Base-by-base conservation (phyloP, 768 basidiomycete genomes). In the Suillus tomentosus region DNA sequence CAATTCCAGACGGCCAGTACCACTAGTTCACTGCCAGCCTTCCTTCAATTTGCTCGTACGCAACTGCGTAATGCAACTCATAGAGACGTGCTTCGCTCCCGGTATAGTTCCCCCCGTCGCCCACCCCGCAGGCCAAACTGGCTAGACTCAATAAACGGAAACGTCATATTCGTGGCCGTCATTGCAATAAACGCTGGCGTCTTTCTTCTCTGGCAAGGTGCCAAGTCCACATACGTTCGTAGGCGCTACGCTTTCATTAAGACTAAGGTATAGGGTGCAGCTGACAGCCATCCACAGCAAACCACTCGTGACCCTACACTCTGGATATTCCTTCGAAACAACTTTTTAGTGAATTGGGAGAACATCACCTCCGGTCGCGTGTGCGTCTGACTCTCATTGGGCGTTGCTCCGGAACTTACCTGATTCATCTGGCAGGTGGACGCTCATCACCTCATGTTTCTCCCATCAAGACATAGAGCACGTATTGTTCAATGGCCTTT, bases 401-500 rank as follows among this genome's bases (percentile, higher is more conserved):
- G n/a, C 31, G 31, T 57, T 37, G 36, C 36, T 37, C 0, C 36
- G 36, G 17, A 34, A 48, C 57, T 63, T 51, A 62, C 65, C 70
- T 64, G 62, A 43, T 56, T 51, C 34, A 27, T 56, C 24, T 4
- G 55, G 15, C 61, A 94, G 92, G 71, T 94, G 91, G 90, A 92
- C 90, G 0, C 77, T 87, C 31, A 67, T 92, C 11, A 90, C 92
- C 0, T 79, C 84, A 19, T 81, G 80, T 64, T 94, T 95, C 79
- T 91, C 91, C 5, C 91, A 94, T 69, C 74, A 81, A 67, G 79
- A 82, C 36, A 45, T 80, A n/a, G 66, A 72, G 0, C 92, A 94
- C 70, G 82, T 90, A 4, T 66, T 91, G n/a, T 81, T 92, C 73
- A 94, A 94, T 70, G 86, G 85, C n/a, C 82, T 92, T 70, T 87